Percentiles rank a stretch among this genome's conserved stretches.
Conservation (phyloP, 805 yeast genomes). For the Candida stauntonica region DNA sequence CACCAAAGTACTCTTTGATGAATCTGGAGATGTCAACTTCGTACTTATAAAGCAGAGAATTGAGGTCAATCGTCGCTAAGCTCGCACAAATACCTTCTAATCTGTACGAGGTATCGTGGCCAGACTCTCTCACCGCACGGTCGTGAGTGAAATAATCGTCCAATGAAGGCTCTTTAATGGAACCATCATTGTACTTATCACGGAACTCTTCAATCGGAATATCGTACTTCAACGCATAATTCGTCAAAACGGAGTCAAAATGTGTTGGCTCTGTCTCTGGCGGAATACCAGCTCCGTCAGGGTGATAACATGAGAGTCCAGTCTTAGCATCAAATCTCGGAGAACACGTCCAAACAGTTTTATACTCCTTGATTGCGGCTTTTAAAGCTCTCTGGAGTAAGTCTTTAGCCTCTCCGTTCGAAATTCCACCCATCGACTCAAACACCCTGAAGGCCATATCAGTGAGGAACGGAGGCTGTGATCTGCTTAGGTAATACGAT, state of each 20-base stretch:
- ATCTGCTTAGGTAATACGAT: slow-evolving; percentile 82
- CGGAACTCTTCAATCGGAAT: slow-evolving; percentile 60
- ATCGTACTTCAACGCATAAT: slow-evolving; percentile 61
- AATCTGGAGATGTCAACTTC: slow-evolving; percentile 76
- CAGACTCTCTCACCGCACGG: slow-evolving; percentile 92
- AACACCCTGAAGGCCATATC: slow-evolving; percentile 81
- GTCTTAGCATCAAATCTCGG: slow-evolving; percentile 74
- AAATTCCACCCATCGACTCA: slow-evolving; percentile 48
- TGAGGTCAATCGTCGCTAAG: slow-evolving; percentile 86
- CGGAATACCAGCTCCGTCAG: slow-evolving; percentile 89
- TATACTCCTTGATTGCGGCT: slow-evolving; percentile 86
- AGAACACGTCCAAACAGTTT: slow-evolving; percentile 66
- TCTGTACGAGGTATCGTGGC: slow-evolving; percentile 92
- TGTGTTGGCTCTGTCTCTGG: slow-evolving; percentile 95
- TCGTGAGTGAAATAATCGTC: slow-evolving; percentile 90
- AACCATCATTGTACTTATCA: slow-evolving; percentile 60
- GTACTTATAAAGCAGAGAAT: slow-evolving; percentile 81
- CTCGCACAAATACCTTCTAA: slow-evolving; percentile 87
- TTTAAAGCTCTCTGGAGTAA: slow-evolving; percentile 59
- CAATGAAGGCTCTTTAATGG: slow-evolving; percentile 68
- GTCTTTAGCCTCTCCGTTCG: slow-evolving; percentile 46
- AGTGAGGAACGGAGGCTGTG: slow-evolving; percentile 95
- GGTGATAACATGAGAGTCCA: slow-evolving; percentile 86
- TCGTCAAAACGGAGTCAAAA: slow-evolving; percentile 64
- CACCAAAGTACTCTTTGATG: slow-evolving; percentile 52